These are phyloP conservation scores for Aspergillus brasiliensis DNA, from an alignment of 2,329 filamentous ascomycete genomes.

Conservation along the genomic window DNA sequence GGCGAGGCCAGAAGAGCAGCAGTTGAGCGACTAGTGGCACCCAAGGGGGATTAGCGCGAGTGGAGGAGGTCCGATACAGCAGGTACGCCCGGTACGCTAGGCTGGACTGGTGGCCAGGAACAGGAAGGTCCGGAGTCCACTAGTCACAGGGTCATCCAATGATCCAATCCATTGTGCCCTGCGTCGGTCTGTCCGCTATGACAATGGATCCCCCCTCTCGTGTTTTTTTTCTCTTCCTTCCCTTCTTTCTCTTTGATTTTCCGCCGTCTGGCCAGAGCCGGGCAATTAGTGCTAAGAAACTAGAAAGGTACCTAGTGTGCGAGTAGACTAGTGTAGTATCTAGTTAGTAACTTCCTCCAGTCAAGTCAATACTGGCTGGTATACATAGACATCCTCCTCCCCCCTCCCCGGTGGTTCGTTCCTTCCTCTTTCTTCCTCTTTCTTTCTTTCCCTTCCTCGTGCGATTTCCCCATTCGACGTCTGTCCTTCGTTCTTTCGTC, in stretches of 20 bases:
- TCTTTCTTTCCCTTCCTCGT: constrained; percentile 13
- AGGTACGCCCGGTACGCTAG: constrained; percentile 3
- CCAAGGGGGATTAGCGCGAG: neutral
- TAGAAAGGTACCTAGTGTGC: no score
- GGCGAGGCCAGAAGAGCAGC: neutral
- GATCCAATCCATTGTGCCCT: neutral
- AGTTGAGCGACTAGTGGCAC: neutral
- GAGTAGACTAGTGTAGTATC: no score
- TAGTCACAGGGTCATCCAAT: neutral
- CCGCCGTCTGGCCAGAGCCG: neutral
- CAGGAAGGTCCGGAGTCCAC: neutral
- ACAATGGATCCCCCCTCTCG: neutral
- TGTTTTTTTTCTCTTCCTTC: neutral
- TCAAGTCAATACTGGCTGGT: neutral
- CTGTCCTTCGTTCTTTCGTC: constrained; percentile 13
- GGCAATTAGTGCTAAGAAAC: no score
- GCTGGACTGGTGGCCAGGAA: neutral
- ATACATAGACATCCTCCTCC: constrained; percentile 1
- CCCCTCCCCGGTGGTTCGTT: constrained; percentile 9
- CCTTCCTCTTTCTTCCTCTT: constrained; percentile 12
- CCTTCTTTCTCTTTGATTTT: no score
- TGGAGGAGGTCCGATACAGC: neutral
- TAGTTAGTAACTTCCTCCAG: no score
- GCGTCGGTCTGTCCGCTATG: neutral
- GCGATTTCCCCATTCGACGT: constrained; percentile 14